These are phyloP conservation scores for Aspergillus carlsbadensis DNA, from an alignment of 495 filamentous ascomycete species.

Conservation along the genomic window DNA sequence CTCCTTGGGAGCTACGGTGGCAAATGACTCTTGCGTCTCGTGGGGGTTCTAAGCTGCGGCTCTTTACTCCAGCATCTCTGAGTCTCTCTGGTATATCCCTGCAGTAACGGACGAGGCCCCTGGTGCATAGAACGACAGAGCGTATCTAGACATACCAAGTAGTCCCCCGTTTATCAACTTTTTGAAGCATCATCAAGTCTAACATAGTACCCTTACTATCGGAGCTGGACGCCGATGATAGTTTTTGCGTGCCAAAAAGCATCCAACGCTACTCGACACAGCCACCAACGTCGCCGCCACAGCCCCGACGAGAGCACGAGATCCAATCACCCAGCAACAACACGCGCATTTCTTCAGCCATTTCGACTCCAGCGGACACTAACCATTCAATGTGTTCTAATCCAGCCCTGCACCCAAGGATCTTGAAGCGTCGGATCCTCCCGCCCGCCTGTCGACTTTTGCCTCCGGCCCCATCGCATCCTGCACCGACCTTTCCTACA, in stretches of 20 bases:
- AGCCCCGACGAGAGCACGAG: neutral
- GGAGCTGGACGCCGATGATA: neutral
- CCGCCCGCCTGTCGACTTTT: too few relatives aligned
- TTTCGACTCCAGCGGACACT: neutral
- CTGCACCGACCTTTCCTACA: too few relatives aligned
- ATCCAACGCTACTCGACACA: neutral
- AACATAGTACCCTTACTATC: too few relatives aligned
- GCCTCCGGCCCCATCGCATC: too few relatives aligned
- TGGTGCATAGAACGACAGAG: too few relatives aligned
- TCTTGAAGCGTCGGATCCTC: neutral
- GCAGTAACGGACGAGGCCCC: too few relatives aligned
- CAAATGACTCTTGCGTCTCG: neutral
- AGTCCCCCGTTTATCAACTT: too few relatives aligned
- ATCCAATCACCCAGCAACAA: slow-evolving; percentile 7
- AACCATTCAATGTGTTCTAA: neutral
- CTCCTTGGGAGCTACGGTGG: neutral
- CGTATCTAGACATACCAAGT: too few relatives aligned
- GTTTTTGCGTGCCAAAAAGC: too few relatives aligned
- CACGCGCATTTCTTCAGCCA: slow-evolving; percentile 2
- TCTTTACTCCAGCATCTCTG: neutral
- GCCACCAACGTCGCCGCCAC: slow-evolving; percentile 3
- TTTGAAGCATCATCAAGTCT: too few relatives aligned
- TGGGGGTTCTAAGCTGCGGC: neutral
- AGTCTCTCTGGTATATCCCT: too few relatives aligned
- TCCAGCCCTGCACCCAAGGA: neutral